A percentile compares a stretch with the other conserved stretches of the same genome.
These are phyloP conservation scores for Epichloe scottii DNA, from an alignment of 2,329 filamentous ascomycete genomes.

Conservation along the genomic window DNA sequence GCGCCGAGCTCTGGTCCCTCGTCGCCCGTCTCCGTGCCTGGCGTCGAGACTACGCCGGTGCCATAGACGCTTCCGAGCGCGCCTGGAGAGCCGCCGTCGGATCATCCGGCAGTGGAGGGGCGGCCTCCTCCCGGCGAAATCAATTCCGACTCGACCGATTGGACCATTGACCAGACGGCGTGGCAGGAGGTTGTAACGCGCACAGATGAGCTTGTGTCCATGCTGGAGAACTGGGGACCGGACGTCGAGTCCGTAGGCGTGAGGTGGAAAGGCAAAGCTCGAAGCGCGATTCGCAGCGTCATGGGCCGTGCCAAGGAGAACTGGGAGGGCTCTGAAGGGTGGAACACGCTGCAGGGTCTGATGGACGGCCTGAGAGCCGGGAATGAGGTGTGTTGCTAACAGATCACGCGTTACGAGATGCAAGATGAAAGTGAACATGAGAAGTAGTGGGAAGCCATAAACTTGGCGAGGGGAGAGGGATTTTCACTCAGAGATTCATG, in stretches of 20 bases:
- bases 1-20: constrained; percentile 64
- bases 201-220: constrained; percentile 69
- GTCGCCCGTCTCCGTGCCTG: constrained; percentile 62
- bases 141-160: constrained; percentile 14
- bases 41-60: constrained; percentile 54
- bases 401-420: not conserved
- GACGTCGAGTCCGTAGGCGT: constrained; percentile 56
- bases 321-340: constrained; percentile 69
- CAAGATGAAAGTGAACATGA: not conserved
- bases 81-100: constrained; percentile 66
- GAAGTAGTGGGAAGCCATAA: no score
- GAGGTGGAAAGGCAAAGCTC: constrained; percentile 80
- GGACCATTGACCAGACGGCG: constrained; percentile 41
- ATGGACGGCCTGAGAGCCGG: constrained; percentile 40
- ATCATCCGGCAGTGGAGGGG: constrained; percentile 32
- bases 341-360: constrained; percentile 45
- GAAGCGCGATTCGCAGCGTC: constrained; percentile 72
- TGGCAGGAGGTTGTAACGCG: constrained; percentile 65
- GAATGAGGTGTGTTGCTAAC: not conserved
- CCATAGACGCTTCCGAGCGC: constrained; percentile 77
- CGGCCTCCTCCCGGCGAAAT: constrained; percentile 27
- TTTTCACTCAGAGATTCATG: no score
- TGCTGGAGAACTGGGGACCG: constrained; percentile 67
- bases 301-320: constrained; percentile 67
- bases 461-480: no score